Conservation (phyloP, 495 filamentous ascomycete species). For the Baudoinia panamericana region DNA sequence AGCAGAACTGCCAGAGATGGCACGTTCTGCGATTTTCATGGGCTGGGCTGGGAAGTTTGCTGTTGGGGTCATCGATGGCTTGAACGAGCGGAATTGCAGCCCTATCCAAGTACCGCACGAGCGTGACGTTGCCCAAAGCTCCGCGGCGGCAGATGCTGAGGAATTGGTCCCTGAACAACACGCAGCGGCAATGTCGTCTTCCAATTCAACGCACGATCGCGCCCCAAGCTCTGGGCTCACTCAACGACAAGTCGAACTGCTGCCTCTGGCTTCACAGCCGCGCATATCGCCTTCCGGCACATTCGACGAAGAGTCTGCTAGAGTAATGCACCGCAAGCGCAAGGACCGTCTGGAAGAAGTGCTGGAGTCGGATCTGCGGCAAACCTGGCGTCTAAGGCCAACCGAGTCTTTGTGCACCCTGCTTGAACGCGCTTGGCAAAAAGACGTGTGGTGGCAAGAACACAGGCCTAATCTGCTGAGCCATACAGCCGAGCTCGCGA, state of each 20-base stretch:
- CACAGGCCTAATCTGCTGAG: not conserved
- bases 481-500: not conserved
- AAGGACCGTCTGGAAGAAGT: not conserved
- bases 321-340: not conserved
- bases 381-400: not conserved
- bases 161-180: not conserved
- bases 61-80: conserved; percentile 1
- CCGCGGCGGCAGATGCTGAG: not conserved
- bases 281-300: not conserved
- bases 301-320: not conserved
- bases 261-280: not conserved
- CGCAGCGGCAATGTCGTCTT: not conserved
- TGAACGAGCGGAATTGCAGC: not conserved
- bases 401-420: not conserved
- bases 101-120: not conserved
- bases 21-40: conserved; percentile 1
- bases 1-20: not conserved
- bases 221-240: not conserved
- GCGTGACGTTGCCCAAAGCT: not conserved
- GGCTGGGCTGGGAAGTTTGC: conserved; percentile 12
- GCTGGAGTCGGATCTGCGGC: not conserved
- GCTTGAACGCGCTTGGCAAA: conserved; percentile 8
- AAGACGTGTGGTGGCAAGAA: conserved; percentile 6
- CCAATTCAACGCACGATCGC: too few relatives aligned
- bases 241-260: not conserved